These are phyloP conservation scores for Datisca glomerata DNA, from an alignment of 306 rosid species.

Conservation along the genomic window DNA sequence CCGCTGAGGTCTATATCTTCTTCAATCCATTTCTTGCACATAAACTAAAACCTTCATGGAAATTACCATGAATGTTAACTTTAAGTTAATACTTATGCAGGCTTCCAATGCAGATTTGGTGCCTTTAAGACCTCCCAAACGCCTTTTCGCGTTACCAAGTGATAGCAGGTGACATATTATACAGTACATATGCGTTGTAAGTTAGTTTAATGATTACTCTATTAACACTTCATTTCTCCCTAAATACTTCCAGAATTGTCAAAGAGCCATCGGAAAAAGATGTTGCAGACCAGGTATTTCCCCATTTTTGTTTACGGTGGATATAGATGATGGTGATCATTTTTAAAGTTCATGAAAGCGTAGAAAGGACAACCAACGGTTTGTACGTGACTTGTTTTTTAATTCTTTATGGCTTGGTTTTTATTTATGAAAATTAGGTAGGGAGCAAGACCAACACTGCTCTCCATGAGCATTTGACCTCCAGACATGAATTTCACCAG, in stretches of 20 bases:
- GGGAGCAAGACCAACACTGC: constrained; percentile 21
- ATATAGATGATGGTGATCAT: not conserved
- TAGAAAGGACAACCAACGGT: not conserved
- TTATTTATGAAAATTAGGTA: constrained; percentile 23
- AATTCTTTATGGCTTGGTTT: constrained; percentile 3
- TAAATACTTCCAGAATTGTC: constrained; percentile 36
- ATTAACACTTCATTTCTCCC: constrained; percentile 14
- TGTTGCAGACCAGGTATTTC: constrained; percentile 41
- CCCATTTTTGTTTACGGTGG: not conserved
- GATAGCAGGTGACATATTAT: constrained; percentile 42
- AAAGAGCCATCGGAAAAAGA: constrained; percentile 32
- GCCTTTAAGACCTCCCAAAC: constrained; percentile 48
- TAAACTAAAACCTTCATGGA: constrained; percentile 2
- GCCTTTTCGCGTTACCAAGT: constrained; percentile 35
- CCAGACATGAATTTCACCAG: constrained; percentile 26
- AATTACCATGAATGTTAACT: constrained; percentile 4
- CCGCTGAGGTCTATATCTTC: constrained; percentile 37
- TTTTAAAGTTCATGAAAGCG: not conserved
- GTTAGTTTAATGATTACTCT: constrained; percentile 8
- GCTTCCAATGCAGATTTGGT: constrained; percentile 38
- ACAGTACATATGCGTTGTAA: not conserved
- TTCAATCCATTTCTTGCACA: constrained; percentile 1
- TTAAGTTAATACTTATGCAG: constrained; percentile 30
- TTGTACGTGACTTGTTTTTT: no score
- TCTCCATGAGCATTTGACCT: constrained; percentile 14